Evolutionary conservation across 257 asterid species (phyloP).

Genomic region (Cinchona pubescens): DNA sequence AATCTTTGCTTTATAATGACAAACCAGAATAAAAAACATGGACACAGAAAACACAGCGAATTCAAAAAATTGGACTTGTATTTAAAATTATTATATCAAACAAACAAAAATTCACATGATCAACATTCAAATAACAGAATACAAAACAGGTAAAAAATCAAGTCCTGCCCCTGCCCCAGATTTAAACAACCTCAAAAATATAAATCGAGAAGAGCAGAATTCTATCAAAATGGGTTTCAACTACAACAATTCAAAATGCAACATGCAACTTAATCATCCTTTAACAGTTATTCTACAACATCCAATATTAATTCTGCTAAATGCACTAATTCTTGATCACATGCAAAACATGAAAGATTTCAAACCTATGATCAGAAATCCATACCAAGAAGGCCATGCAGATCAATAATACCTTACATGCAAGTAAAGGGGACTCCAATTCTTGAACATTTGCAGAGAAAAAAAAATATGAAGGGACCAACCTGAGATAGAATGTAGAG

Average conservation of each 20-base stretch:
- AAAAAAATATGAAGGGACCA: constrained; percentile 9
- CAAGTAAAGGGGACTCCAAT: constrained; percentile 6
- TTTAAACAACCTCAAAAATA: not conserved
- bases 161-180: not conserved
- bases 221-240: not conserved
- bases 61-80: not conserved
- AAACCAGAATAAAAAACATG: not conserved
- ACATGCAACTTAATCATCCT: not conserved
- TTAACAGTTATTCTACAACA: not conserved
- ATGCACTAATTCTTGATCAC: not conserved
- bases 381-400: not conserved
- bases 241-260: not conserved
- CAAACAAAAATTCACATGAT: not conserved
- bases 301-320: not conserved
- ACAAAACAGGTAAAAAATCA: not conserved
- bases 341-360: not conserved
- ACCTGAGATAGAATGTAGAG: constrained; percentile 35
- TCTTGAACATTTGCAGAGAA: not conserved
- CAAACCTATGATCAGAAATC: not conserved
- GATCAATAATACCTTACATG: not conserved
- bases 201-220: not conserved
- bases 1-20: not conserved
- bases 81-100: not conserved
- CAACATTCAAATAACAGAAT: not conserved
- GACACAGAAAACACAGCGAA: not conserved